Base-by-base conservation (phyloP, 2,329 filamentous ascomycete genomes). In the Ophioceras dolichostomum region DNA sequence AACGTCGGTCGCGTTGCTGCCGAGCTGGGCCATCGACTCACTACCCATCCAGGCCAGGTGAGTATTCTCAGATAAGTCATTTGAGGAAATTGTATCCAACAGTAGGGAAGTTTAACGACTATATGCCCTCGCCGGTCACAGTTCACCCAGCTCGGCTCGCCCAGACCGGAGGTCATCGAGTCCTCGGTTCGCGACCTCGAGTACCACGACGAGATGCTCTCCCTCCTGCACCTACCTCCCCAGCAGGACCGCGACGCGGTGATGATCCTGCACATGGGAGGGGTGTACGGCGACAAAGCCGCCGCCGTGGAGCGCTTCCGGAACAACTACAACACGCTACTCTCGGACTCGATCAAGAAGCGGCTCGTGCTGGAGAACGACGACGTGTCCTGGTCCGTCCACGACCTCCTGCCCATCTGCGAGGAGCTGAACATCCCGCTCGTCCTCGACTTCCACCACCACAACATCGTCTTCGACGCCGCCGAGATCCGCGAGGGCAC, bases 191-290 rank as follows among this genome's bases (percentile, higher is more conserved):
- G 88, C 4, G 89, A 95, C 56, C 65, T 96, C 0, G 78, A 83
- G 34, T 96, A 93, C 44, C 89, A 95, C 49, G 76, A 85, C 34
- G 88, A 96, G 57, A 60, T 96, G 70, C 69, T 95, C 1, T 70
- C 73, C 4, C 67, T 94, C 1, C 67, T 95, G 7, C 77, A 76
- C 37, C 64, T 96, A 0, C 84, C 86, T 0, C 70, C 77, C 14
- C 86, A 94, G 54, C 70, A 77, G 45, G 66, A 96, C 48, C 76
- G 77, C 21, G 87, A 95, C 53, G 89, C 89, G 2, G 79, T 96
- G 39, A 93, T 95, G 83, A 87, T 96, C 39, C 52, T 96, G 8
- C 89, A 96, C 53, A 84, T 96, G 73, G 89, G 89, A 13, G 89
- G 89, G 8, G 74, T 82, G 0, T 95, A 89, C 51, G 88, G 88